Evolutionary conservation across 2,329 filamentous ascomycete species (phyloP).

Genomic region (Chalara sp.): DNA sequence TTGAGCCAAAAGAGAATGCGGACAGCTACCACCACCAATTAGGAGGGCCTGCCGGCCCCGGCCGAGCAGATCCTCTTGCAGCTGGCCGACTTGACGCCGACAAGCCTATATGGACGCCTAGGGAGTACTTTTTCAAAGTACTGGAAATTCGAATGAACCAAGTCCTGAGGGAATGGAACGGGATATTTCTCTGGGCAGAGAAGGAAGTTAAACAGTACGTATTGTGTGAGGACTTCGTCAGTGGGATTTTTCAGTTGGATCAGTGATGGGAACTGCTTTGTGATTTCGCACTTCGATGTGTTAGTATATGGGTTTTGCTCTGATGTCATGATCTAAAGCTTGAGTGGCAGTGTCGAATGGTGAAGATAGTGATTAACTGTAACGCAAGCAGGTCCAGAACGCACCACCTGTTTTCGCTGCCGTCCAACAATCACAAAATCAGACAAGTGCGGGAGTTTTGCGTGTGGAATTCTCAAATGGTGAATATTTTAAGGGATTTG

Average conservation of each 20-base stretch:
- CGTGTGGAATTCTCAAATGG: slow-evolving; percentile 1
- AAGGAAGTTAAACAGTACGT: slow-evolving; percentile 6
- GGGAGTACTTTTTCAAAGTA: slow-evolving; percentile 10
- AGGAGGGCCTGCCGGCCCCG: not conserved
- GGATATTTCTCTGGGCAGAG: slow-evolving; percentile 1
- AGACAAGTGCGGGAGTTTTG: not conserved
- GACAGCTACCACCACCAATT: slow-evolving; percentile 3
- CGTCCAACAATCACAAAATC: not conserved
- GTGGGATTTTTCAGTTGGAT: too few species aligned
- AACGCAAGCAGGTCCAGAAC: not conserved
- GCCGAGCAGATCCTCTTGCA: slow-evolving; percentile 6
- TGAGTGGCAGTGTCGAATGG: too few species aligned
- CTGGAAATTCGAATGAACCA: slow-evolving; percentile 5
- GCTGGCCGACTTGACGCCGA: slow-evolving; percentile 2
- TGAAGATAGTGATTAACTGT: too few species aligned
- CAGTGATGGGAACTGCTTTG: too few species aligned
- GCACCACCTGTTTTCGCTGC: not conserved
- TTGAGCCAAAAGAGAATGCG: slow-evolving; percentile 2
- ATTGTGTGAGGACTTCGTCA: not conserved
- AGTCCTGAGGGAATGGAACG: slow-evolving; percentile 6
- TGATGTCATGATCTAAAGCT: too few species aligned
- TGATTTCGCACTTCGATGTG: too few species aligned
- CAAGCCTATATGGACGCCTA: slow-evolving; percentile 6
- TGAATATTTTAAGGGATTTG: not conserved
- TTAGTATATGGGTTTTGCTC: too few species aligned